Conservation (phyloP, 257 asterid species). For the Gentiana dahurica region DNA sequence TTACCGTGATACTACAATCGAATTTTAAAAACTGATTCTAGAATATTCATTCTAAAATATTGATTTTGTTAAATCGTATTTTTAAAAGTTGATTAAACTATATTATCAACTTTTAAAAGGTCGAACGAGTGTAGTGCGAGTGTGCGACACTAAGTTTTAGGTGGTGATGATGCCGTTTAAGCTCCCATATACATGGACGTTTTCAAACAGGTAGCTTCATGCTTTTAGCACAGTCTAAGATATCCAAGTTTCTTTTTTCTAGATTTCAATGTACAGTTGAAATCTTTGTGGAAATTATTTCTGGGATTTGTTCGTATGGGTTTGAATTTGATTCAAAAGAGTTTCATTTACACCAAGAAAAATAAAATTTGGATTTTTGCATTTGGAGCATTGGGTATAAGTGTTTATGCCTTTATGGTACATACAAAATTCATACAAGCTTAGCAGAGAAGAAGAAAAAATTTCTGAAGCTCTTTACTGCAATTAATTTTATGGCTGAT, state of each 20-base stretch:
- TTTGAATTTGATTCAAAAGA: conserved; percentile 19
- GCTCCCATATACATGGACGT: no score
- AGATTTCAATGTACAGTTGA: neutral
- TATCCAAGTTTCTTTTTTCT: neutral
- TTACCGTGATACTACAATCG: no score
- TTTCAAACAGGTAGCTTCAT: no score
- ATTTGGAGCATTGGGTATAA: conserved; percentile 40
- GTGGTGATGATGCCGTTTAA: no score
- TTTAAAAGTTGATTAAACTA: no score
- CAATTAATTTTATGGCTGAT: conserved; percentile 6
- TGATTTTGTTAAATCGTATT: no score
- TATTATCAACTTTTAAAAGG: no score
- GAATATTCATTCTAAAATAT: no score
- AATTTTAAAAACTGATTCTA: no score
- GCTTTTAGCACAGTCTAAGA: neutral
- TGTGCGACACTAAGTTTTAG: no score
- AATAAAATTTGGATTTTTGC: conserved; percentile 37
- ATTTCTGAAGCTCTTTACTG: no score
- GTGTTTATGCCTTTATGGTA: conserved; percentile 51
- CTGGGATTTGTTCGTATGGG: conserved; percentile 25
- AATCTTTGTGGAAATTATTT: neutral
- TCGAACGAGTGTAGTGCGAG: no score
- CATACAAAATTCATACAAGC: conserved; percentile 30
- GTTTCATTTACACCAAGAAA: conserved; percentile 24
- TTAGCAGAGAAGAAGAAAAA: neutral